Evolutionary conservation across 768 basidiomycete genomes (phyloP), one percentile per base, ranked within the genome.

Genomic region (Sporobolomyces pararoseus): DNA sequence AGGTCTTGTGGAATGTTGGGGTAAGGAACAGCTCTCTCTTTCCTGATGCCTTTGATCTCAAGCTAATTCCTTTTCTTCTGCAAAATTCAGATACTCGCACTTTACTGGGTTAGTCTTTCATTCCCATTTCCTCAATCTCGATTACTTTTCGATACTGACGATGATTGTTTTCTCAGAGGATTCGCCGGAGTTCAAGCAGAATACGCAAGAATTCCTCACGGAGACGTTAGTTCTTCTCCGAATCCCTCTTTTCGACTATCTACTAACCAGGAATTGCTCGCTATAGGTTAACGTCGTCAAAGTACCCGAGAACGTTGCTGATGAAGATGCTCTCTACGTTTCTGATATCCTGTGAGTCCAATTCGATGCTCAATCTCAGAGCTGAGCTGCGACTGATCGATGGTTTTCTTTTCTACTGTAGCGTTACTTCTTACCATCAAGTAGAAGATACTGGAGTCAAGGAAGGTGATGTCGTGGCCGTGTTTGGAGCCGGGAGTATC

Each of bases 371-470:
- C 25, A 4, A 9, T 10, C 31, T 52, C n/a, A n/a, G n/a, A n/a
- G n/a, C n/a, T n/a, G n/a, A n/a, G n/a, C n/a, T n/a, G n/a, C n/a
- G n/a, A n/a, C 17, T 1, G 29, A 10, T 51, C 2, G 39, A 12
- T 32, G 54, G 53, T 42, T 23, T 35, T 52, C 13, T 47, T 9
- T 0, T 19, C 47, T 7, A 75, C 81, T 86, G n/a, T 85, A 87
- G 67, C 23, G 64, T 61, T 14, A 90, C 89, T 0, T 85, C 85
- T 19, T 90, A 89, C 78, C 88, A 91, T 78, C 81, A 83, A 27
- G 86, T 90, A 29, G 84, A 85, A 25, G 88, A 89, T 77, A 87
- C 87, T 0, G 86, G 86, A 5, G 86, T 91, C n/a, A 82, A 86
- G 52, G 78, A 86, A 72, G 89, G 88, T 5, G 87, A 89, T 71